A percentile compares a stretch with the other conserved stretches of the same genome.
Conservation (phyloP, 2,329 filamentous ascomycete species). For the Westerdykella sp. region DNA sequence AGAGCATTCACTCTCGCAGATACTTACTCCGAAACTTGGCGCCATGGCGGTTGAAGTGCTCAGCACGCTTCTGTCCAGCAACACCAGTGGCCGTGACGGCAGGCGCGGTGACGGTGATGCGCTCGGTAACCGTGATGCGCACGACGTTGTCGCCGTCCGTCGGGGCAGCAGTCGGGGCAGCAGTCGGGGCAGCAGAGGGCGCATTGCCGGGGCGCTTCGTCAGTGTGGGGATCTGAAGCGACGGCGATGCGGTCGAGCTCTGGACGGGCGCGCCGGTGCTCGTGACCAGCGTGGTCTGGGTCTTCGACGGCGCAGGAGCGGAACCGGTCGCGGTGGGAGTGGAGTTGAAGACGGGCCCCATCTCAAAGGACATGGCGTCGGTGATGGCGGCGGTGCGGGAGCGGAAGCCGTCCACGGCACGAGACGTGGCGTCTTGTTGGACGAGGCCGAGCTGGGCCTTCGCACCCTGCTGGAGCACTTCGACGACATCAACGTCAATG, state of each 20-base stretch:
- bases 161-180: background rate
- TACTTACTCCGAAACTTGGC: constrained; percentile 18
- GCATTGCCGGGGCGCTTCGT: constrained; percentile 10
- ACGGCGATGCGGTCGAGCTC: background rate
- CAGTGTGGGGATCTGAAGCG: constrained; percentile 12
- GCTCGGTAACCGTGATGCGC: constrained; percentile 22
- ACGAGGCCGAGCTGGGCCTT: constrained; percentile 18
- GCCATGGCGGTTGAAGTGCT: constrained; percentile 9
- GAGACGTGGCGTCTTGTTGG: constrained; percentile 40
- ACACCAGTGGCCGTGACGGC: constrained; percentile 4
- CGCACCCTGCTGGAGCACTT: constrained; percentile 13
- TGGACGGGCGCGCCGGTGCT: background rate
- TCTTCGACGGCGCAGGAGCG: background rate
- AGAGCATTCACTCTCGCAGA: too few relatives aligned
- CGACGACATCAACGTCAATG: constrained; percentile 48
- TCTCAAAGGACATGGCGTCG: constrained; percentile 20
- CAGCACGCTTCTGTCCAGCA: constrained; percentile 1
- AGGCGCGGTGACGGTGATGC: constrained; percentile 22
- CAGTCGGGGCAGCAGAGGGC: constrained; percentile 4
- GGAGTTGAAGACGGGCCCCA: constrained; percentile 16
- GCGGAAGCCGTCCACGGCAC: constrained; percentile 36
- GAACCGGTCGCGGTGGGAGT: background rate
- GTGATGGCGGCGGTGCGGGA: constrained; percentile 37
- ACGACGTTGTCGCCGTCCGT: constrained; percentile 8
- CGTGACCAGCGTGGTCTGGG: background rate